Percentiles rank a stretch among this genome's conserved stretches.
phyloP scores from a whole-genome alignment of 768 basidiomycete genomes.

The Podaxis sp. region DNA sequence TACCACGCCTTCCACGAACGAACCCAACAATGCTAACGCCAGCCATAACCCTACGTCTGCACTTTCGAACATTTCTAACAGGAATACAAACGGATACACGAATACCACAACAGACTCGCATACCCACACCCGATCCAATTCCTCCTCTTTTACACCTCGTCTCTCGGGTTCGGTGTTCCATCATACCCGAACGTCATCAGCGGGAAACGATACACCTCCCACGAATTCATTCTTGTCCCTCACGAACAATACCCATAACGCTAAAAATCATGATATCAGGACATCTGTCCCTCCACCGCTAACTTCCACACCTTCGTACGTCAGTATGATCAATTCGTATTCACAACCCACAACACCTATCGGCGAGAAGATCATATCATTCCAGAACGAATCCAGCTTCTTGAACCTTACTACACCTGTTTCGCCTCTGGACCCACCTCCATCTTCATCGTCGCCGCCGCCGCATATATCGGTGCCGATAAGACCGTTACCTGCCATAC shows the following conservation, averaged over 20 bases:
- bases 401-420: conserved; percentile 52
- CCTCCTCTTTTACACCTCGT: conserved; percentile 18
- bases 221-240: background rate
- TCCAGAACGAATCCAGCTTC: conserved; percentile 60
- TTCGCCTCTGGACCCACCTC: conserved; percentile 35
- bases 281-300: conserved; percentile 11
- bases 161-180: background rate
- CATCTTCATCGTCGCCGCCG: conserved; percentile 19
- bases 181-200: conserved; percentile 12
- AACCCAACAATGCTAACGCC: conserved; percentile 26
- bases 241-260: conserved; percentile 15
- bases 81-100: conserved; percentile 11
- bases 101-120: conserved; percentile 24
- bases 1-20: conserved; percentile 23
- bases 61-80: background rate
- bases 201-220: background rate
- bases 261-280: conserved; percentile 15
- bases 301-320: conserved; percentile 16
- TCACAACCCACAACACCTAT: conserved; percentile 53
- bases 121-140: conserved; percentile 21
- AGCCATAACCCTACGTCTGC: conserved; percentile 7
- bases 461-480: conserved; percentile 1
- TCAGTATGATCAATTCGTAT: background rate
- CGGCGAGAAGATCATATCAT: conserved; percentile 58
- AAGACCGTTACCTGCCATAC: conserved; percentile 18